These are phyloP conservation scores for Tolypocladium capitatum DNA, from an alignment of 2,329 filamentous ascomycete species.

Conservation along the genomic window DNA sequence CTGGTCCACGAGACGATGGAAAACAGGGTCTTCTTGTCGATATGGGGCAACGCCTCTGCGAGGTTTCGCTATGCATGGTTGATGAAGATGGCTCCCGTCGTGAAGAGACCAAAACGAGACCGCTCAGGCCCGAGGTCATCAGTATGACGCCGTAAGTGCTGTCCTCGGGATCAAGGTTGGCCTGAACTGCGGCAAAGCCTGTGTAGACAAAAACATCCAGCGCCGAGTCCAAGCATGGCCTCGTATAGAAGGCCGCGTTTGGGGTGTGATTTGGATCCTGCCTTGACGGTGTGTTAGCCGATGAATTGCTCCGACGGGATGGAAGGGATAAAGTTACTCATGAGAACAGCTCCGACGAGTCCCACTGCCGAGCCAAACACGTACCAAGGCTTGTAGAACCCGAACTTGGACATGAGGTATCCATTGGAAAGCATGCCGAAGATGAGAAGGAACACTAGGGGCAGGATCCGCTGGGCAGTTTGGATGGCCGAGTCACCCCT, in stretches of 20 bases:
- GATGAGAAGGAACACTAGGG: conserved; percentile 18
- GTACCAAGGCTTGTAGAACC: background rate
- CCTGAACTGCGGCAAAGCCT: conserved; percentile 19
- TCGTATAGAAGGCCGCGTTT: background rate
- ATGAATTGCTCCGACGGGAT: too few relatives aligned
- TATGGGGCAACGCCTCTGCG: background rate
- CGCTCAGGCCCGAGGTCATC: conserved; percentile 17
- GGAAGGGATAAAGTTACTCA: background rate
- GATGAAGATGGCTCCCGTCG: conserved; percentile 20
- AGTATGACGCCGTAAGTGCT: conserved; percentile 15
- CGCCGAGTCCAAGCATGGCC: background rate
- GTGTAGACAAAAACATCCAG: conserved; percentile 13
- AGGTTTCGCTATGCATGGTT: conserved; percentile 7
- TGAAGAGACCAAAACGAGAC: conserved; percentile 19
- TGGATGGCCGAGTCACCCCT: conserved; percentile 24
- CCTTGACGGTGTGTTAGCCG: background rate
- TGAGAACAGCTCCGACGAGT: background rate
- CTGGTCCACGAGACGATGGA: background rate
- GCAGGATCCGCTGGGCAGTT: conserved; percentile 26
- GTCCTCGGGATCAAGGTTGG: conserved; percentile 12
- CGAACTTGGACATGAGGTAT: background rate
- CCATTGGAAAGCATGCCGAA: background rate
- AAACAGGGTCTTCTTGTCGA: background rate
- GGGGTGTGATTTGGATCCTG: background rate
- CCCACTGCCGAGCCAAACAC: background rate